Base-by-base conservation (phyloP, 352 stramenopile genomes). In the Globisporangium nunn region DNA sequence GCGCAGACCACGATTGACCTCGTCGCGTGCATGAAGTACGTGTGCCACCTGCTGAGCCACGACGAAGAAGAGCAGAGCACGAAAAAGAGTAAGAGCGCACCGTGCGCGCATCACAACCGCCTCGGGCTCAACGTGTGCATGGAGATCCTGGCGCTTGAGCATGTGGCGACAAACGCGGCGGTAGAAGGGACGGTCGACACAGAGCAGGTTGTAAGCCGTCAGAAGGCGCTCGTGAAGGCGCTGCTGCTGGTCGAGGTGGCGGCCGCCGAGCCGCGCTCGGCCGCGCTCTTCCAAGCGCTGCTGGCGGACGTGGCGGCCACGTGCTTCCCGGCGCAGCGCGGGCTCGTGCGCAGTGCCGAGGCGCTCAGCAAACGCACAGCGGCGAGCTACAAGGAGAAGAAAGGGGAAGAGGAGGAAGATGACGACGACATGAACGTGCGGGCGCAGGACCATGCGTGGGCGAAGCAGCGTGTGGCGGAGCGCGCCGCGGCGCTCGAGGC, bases 51-150 rank as follows among this genome's bases (percentile, higher is more conserved):
- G 51, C 61, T 88, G 39, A 72, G 71, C 35, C 78, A 56, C 30
- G 64, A 37, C 52, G 63, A 46, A 31, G 10, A 18, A 6, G 14
- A 23, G 41, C 41, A 46, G 41, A 12, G 23, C 11, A 4, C 18
- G 41, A 7, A 15, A 18, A 3, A 44, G 47, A 8, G 4, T 3
- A 60, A 62, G n/a, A 54, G 67, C 18, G 48, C 23, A 23, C 23
- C 56, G 12, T 87, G 79, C 41, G 77, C 79, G n/a, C 79, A 90
- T 45, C 75, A 87, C 56, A 90, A 90, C 49, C 75, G 79, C 2
- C 78, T 87, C 33, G 75, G 74, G 0, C 78, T 90, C 54, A 85
- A 83, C 45, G 75, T 90, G 54, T 85, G 71, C 54, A 65, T 90
- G 46, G 79, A 87, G 50, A 66, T 90, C n/a, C 56, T 90, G 14